These are phyloP conservation scores for Populus euphratica DNA, from an alignment of 345 rosid genomes.

Conservation along the genomic window DNA sequence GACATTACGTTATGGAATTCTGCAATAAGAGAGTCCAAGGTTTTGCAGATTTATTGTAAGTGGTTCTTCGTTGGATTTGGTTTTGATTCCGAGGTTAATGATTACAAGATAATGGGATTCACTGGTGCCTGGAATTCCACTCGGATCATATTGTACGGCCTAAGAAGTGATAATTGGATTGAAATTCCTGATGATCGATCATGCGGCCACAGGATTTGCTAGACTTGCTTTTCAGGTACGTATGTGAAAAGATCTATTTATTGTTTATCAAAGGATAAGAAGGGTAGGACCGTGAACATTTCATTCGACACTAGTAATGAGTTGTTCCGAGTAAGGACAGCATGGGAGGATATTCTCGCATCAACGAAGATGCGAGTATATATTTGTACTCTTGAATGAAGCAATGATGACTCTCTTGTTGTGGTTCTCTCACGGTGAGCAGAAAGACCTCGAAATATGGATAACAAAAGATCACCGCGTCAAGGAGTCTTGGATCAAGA, in stretches of 20 bases:
- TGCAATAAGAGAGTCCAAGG: background rate
- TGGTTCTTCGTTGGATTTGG: no score
- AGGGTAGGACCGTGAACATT: background rate
- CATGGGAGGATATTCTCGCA: background rate
- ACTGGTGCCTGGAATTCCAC: background rate
- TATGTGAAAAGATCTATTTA: background rate
- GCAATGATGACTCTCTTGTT: background rate
- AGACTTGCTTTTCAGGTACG: background rate
- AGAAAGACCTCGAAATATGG: background rate
- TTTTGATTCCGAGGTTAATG: background rate
- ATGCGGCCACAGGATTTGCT: background rate
- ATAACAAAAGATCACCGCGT: background rate
- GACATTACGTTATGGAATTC: background rate
- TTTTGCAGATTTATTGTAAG: no score
- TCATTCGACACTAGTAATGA: background rate
- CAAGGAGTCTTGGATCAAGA: background rate
- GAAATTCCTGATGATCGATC: background rate
- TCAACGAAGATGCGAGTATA: background rate
- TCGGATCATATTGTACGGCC: background rate
- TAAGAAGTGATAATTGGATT: background rate
- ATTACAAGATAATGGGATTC: background rate
- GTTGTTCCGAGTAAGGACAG: no score
- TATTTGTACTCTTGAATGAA: background rate
- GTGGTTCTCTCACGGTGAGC: background rate
- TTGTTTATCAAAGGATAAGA: background rate